Evolutionary conservation across 2,329 filamentous ascomycete genomes (phyloP).

Genomic region (Paraconiothyrium sp.): DNA sequence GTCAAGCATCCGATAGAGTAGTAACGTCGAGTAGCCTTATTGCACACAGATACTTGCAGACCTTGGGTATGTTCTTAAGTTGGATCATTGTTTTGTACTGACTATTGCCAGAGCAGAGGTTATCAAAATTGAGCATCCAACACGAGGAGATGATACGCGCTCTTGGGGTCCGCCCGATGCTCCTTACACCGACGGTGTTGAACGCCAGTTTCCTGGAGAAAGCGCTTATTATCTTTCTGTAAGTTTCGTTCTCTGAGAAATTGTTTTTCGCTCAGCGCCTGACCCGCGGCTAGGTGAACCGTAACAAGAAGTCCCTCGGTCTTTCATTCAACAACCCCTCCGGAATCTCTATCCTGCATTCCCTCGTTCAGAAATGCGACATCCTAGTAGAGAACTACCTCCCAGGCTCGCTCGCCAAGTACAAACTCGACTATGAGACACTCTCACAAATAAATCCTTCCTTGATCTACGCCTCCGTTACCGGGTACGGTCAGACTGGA

Average conservation of each 20-base stretch:
- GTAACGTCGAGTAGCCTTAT: constrained; percentile 74
- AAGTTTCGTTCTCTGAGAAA: constrained; percentile 31
- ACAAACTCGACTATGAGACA: constrained; percentile 85
- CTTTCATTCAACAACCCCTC: constrained; percentile 87
- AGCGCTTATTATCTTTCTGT: constrained; percentile 94
- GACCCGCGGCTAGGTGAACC: constrained; percentile 74
- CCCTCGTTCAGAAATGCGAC: constrained; percentile 83
- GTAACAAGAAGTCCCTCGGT: constrained; percentile 94
- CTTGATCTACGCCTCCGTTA: constrained; percentile 94
- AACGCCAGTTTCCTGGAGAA: constrained; percentile 79
- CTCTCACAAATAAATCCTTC: constrained; percentile 81
- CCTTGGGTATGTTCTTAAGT: constrained; percentile 72
- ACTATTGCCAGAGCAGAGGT: constrained; percentile 77
- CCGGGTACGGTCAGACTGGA: constrained; percentile 93
- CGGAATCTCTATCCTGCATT: constrained; percentile 86
- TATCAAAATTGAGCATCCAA: constrained; percentile 95
- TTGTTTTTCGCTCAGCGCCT: background rate
- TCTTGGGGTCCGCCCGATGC: constrained; percentile 97
- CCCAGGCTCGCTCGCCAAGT: constrained; percentile 86
- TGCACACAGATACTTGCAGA: constrained; percentile 97
- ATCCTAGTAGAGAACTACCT: constrained; percentile 97
- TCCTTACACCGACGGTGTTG: constrained; percentile 70
- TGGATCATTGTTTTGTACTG: constrained; percentile 14
- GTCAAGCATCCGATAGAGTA: background rate
- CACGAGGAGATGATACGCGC: constrained; percentile 89